Base-by-base conservation (phyloP, 306 rosid species). In the Corylus heterophylla region DNA sequence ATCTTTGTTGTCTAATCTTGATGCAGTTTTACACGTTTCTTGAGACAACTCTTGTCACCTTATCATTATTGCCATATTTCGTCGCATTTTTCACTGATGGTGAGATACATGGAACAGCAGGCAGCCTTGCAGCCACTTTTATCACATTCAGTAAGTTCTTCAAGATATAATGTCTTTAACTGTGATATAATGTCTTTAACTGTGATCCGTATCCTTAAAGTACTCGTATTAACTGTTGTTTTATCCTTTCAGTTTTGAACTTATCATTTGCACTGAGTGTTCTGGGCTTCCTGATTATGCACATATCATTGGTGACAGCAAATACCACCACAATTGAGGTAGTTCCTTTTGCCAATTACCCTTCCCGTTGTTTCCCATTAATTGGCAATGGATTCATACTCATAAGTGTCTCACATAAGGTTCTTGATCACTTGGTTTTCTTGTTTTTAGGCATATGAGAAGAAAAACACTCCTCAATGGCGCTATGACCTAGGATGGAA, bases 291-390 rank as follows among this genome's bases (percentile, higher is more conserved):
- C 76, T 83, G 81, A 86, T 90, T 73, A 81, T 92, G 92, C 97
- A 92, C 86, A 54, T 90, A 47, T 84, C 85, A 11, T 74, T 90
- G 63, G 90, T 90, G 66, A 79, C 83, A 11, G 71, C 87, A 77
- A 92, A 92, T 79, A 90, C 97, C n/a, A 87, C 94, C 72, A 90
- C 94, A 52, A 87, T 90, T 44, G 94, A 92, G 93, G 97, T 92
- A 71, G 81, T 75, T 39, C 35, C 71, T 71, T 84, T 80, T 14
- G 17, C 71, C 49, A 47, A n/a, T 62, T 69, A 63, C 58, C 7
- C 52, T 29, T 49, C 49, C 20, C 10, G 13, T 22, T n/a, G 10
- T 44, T 71, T 74, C 14, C 39, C 7, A 55, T 73, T 25, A 27
- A 54, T 37, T 77, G 39, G 27, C 49, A 61, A 67, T 61, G 59